Percentiles rank a stretch among this genome's conserved stretches.
phyloP scores from a whole-genome alignment of 2,329 filamentous ascomycete species.

The Ciborinia camelliae region DNA sequence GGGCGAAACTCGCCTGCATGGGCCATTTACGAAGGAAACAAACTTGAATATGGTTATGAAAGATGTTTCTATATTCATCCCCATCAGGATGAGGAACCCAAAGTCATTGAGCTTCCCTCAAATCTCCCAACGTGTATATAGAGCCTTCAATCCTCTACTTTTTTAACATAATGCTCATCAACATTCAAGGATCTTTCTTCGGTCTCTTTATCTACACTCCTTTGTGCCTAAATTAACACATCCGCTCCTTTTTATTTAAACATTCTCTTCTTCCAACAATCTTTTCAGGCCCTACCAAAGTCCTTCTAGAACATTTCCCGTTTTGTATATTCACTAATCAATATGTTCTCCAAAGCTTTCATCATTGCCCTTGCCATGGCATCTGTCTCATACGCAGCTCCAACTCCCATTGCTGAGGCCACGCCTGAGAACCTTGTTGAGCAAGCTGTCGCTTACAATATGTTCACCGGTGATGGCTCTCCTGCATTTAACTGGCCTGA shows the following conservation, averaged over 20 bases:
- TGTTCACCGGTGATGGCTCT: constrained; percentile 16
- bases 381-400: background rate
- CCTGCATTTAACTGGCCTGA: constrained; percentile 1
- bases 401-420: background rate
- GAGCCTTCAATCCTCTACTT: background rate
- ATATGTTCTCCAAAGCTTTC: constrained; percentile 5
- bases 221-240: background rate
- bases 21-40: no score
- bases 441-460: background rate
- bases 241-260: background rate
- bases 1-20: background rate
- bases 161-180: no score
- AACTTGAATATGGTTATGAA: background rate
- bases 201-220: background rate
- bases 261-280: background rate
- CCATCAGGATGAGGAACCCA: background rate
- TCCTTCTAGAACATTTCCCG: constrained; percentile 3
- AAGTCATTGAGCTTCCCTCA: background rate
- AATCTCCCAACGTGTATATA: background rate
- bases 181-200: background rate
- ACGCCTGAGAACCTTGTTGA: background rate
- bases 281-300: background rate
- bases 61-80: constrained; percentile 9
- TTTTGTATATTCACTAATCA: background rate
- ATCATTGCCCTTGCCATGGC: background rate